phyloP scores from a whole-genome alignment of 208 protist genomes.

The Trypanosoma brucei region DNA sequence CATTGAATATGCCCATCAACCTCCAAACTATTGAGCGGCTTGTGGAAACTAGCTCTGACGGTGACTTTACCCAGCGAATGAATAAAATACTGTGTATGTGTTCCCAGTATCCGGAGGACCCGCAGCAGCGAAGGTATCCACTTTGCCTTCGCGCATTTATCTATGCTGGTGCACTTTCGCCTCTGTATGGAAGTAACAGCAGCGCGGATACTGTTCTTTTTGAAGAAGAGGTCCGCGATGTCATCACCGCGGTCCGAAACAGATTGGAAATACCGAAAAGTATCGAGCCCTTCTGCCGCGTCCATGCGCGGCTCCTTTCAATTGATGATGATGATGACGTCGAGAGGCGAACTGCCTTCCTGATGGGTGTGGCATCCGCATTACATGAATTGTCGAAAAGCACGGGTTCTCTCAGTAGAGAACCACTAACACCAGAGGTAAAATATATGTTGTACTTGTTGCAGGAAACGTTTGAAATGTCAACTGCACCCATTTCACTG shows the following conservation, averaged over 20 bases:
- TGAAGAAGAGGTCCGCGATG: constrained; percentile 23
- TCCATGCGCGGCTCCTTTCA: constrained; percentile 63
- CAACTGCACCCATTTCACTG: constrained; percentile 54
- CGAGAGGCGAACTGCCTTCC: constrained; percentile 31
- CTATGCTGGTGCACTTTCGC: constrained; percentile 40
- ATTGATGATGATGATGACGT: constrained; percentile 32
- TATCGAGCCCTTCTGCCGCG: constrained; percentile 48
- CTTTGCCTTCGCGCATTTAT: constrained; percentile 48
- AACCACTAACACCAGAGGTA: constrained; percentile 35
- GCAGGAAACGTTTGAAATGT: constrained; percentile 55
- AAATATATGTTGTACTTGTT: constrained; percentile 77
- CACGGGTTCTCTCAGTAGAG: constrained; percentile 10
- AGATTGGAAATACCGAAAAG: constrained; percentile 32
- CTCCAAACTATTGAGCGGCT: constrained; percentile 25
- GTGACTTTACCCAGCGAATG: constrained; percentile 35
- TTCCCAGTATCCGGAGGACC: constrained; percentile 12
- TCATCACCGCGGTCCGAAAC: constrained; percentile 24
- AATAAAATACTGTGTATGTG: constrained; percentile 21
- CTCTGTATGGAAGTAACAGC: constrained; percentile 37
- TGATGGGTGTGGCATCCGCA: constrained; percentile 30
- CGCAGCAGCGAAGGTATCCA: constrained; percentile 24
- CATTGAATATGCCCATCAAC: constrained; percentile 17
- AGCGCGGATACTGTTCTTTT: constrained; percentile 21
- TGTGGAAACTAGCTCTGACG: constrained; percentile 27
- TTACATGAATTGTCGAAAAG: constrained; percentile 27